Evolutionary conservation across 352 stramenopile genomes (phyloP), one percentile per base, ranked within the genome.

Genomic region (Pythium oligandrum): DNA sequence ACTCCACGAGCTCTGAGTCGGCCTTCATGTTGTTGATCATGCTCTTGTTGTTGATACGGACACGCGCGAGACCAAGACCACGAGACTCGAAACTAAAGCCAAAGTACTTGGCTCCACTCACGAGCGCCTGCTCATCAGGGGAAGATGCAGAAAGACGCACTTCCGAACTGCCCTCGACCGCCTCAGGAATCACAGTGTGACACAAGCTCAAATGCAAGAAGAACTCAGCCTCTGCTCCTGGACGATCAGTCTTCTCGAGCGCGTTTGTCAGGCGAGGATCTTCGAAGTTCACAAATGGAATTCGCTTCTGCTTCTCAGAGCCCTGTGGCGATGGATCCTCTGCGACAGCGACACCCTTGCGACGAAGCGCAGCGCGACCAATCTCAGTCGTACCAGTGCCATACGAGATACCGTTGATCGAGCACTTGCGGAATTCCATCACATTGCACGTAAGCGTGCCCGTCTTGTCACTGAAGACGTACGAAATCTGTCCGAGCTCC

Each of bases 351-450:
- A 93, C 61, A 12, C 82, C 79, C 62, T 88, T 88, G 37, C 78
- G 76, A 3, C 66, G 73, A 44, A 86, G 62, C 5, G 83, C 81
- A 5, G 81, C 77, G 9, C 76, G 71, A 26, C 85, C 83, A 53
- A 93, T 92, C 53, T 93, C 80, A 1, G 84, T 93, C 47, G 71
- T 89, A 10, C 84, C 82, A n/a, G 83, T 88, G 34, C 94, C 95
- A 63, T 98, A 98, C 10, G 84, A 78, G 44, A 96, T 73, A 45
- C 89, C 90, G 54, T 96, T 93, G 34, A 98, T 95, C 33, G 86
- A 97, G 63, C 88, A 98, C 51, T 94, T 90, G 51, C 96, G 95
- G 66, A 98, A 98, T 48, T 97, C 80, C 92, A 98, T 98, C 7
- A 96, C 73, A 63, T 98, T 98, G 52, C 86, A 88, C 10, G 92